Evolutionary conservation across 768 basidiomycete species (phyloP).

Genomic region (Suillus clintonianus): DNA sequence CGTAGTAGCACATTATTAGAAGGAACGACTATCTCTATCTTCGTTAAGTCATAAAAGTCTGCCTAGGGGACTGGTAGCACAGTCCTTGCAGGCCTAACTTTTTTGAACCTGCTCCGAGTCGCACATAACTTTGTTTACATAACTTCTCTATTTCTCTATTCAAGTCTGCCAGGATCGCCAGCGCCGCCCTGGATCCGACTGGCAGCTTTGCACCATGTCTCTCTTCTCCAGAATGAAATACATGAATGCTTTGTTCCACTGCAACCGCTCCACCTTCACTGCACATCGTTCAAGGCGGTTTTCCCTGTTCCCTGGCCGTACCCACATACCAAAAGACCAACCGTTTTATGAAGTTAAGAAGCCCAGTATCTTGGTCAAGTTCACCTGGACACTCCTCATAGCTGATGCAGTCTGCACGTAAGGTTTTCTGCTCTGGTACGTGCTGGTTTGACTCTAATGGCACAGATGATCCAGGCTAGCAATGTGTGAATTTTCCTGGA

Average conservation of each 20-base stretch:
- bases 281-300: not conserved
- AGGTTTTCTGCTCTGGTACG: conserved; percentile 8
- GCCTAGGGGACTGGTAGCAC: no score
- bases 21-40: no score
- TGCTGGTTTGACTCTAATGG: not conserved
- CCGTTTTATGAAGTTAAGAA: conserved; percentile 28
- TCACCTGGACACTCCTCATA: conserved; percentile 30
- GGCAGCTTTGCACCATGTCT: conserved; percentile 11
- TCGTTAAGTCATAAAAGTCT: no score
- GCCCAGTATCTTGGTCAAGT: conserved; percentile 19
- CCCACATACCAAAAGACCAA: conserved; percentile 2
- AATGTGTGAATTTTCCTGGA: conserved; percentile 29
- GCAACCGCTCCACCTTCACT: not conserved
- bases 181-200: not conserved
- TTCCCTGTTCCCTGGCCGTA: not conserved
- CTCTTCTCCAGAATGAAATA: conserved; percentile 5
- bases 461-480: conserved; percentile 23
- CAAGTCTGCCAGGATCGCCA: conserved; percentile 1
- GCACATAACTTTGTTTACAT: conserved; percentile 1
- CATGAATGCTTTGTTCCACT: not conserved
- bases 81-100: no score
- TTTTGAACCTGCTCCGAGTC: no score
- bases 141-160: not conserved
- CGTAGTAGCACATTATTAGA: not conserved
- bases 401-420: conserved; percentile 32